Base-by-base conservation (phyloP, 371 early-diverging fungal genomes). In the Cladochytrium tenue region DNA sequence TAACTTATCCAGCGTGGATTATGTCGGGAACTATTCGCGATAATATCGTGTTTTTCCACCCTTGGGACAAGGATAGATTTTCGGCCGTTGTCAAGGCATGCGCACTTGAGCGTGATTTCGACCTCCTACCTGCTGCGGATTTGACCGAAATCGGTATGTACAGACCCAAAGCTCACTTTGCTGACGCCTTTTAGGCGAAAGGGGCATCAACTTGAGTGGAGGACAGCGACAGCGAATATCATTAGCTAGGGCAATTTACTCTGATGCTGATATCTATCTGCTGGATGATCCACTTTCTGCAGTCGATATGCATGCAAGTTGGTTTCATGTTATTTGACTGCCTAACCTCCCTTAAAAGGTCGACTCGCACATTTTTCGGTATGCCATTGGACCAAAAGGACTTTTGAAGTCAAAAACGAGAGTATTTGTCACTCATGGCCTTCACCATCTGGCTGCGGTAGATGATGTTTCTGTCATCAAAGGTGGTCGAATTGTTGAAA, bases 381-480 rank as follows among this genome's bases (percentile, higher is more conserved):
- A 43, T 58, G 72, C 26, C 52, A 64, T 34, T 53, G 69, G 33
- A 60, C 71, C 28, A 23, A 32, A 31, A 31, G 69, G 66, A 0
- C 31, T 60, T 17, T 66, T 76, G 57, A 25, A 17, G 25, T 66
- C 51, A 17, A 69, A 65, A 32, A 70, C 74, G 20, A 15, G 66
- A 15, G 59, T 74, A 31, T 28, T 71, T n/a, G 72, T 68, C 13
- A 75, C 76, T 23, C 76, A 75, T 36, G 68, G 67, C 28, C 30
- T 75, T n/a, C 67, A 67, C 32, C 30, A 35, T 20, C 34, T 88
- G 17, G 74, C 78, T 1, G 63, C 77, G 23, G 80, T 79, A 43
- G 86, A 89, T 62, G 69, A 72, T 7, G 72, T 89, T 31, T 63
- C 87, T 20, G 82, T 85, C 10, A 69, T 89, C 73, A 78, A 85